A percentile compares a stretch with the other conserved stretches of the same genome.
Evolutionary conservation across 208 protist species (phyloP).

Genomic region (Trypanosoma avium): DNA sequence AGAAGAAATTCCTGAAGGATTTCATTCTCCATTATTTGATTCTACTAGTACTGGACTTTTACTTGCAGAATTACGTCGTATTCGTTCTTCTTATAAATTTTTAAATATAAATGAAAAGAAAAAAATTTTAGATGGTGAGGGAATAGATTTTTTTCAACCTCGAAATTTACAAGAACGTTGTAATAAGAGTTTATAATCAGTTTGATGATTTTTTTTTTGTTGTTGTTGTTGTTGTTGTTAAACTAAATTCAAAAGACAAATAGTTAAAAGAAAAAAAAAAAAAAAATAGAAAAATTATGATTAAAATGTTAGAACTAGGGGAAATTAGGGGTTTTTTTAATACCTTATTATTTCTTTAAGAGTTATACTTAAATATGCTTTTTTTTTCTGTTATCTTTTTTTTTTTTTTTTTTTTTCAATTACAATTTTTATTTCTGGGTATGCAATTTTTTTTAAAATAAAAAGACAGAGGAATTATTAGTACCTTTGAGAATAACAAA

Average conservation of each 20-base stretch:
- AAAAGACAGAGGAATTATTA: too few relatives aligned
- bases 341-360: too few relatives aligned
- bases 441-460: too few relatives aligned
- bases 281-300: too few relatives aligned
- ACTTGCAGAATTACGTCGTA: constrained; percentile 20
- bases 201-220: constrained; percentile 1
- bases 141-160: constrained; percentile 4
- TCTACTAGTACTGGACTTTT: constrained; percentile 3
- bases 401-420: too few relatives aligned
- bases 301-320: too few relatives aligned
- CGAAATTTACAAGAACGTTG: constrained; percentile 18
- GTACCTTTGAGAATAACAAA: constrained; percentile 6
- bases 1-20: not conserved
- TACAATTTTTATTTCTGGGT: too few relatives aligned
- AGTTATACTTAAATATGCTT: too few relatives aligned
- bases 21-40: not conserved
- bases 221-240: not conserved
- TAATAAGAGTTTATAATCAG: constrained; percentile 11
- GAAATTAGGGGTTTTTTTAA: too few relatives aligned
- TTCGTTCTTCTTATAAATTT: constrained; percentile 29
- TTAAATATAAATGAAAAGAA: constrained; percentile 14
- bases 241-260: not conserved
- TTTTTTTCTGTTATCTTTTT: too few relatives aligned
- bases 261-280: too few relatives aligned
- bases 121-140: not conserved